Evolutionary conservation across 768 basidiomycete species (phyloP).

Genomic region (Royoungia palumana): DNA sequence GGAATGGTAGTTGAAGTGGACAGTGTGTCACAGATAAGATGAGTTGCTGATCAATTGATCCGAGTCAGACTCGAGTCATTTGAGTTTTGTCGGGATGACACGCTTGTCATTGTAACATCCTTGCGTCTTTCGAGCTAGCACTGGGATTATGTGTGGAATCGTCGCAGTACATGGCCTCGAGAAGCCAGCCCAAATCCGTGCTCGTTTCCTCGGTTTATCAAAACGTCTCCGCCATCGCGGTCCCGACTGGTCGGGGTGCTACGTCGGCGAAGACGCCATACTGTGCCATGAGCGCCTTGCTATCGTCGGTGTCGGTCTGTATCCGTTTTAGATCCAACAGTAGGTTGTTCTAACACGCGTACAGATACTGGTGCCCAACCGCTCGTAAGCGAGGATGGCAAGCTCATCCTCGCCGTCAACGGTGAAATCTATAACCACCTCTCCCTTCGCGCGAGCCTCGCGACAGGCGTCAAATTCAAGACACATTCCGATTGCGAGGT

Average conservation of each 20-base stretch:
- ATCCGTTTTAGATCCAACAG: neutral
- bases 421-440: constrained; percentile 99
- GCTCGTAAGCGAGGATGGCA: constrained; percentile 80
- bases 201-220: constrained; percentile 77
- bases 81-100: too few relatives aligned
- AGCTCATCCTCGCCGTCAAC: constrained; percentile 85
- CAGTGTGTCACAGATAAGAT: too few relatives aligned
- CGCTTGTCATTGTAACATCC: neutral
- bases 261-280: constrained; percentile 75
- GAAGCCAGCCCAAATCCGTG: constrained; percentile 64
- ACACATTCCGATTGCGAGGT: constrained; percentile 99
- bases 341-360: neutral
- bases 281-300: constrained; percentile 96
- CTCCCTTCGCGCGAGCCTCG: constrained; percentile 66
- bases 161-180: constrained; percentile 79
- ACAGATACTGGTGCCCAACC: constrained; percentile 97
- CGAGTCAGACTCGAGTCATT: too few relatives aligned
- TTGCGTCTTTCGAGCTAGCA: neutral
- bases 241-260: constrained; percentile 98
- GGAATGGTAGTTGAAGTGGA: too few relatives aligned
- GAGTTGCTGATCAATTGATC: too few relatives aligned
- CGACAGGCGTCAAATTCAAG: constrained; percentile 75
- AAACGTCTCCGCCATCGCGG: constrained; percentile 92
- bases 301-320: constrained; percentile 93
- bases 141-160: constrained; percentile 84